These are phyloP conservation scores for Epithemia pelagica DNA, from an alignment of 108 stramenopile genomes.

Conservation along the genomic window DNA sequence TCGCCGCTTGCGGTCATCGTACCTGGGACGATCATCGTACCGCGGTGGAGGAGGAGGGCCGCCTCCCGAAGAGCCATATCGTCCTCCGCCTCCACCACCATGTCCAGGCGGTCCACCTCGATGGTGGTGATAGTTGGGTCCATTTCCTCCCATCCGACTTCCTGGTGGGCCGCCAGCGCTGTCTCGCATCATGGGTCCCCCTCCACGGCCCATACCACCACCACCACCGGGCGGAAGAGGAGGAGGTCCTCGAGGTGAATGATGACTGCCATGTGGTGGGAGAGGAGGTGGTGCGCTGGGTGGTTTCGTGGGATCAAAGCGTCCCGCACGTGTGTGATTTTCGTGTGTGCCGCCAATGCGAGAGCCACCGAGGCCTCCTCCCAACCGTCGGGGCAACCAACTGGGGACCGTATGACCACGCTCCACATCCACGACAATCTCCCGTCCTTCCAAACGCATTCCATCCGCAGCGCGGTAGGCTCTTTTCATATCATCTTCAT, in stretches of 20 bases:
- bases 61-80: slow-evolving; percentile 17
- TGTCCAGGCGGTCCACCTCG: slow-evolving; percentile 39
- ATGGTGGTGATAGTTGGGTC: too few species aligned
- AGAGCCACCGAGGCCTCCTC: slow-evolving; percentile 87
- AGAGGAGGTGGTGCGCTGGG: slow-evolving; percentile 5
- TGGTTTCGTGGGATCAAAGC: slow-evolving; percentile 62
- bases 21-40: background rate
- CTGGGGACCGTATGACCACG: slow-evolving; percentile 94
- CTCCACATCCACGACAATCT: slow-evolving; percentile 93
- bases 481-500: slow-evolving; percentile 82
- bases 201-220: slow-evolving; percentile 25
- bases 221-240: slow-evolving; percentile 9
- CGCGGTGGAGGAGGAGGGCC: slow-evolving; percentile 2
- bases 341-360: slow-evolving; percentile 62
- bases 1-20: slow-evolving; percentile 17
- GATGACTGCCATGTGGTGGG: background rate
- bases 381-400: slow-evolving; percentile 85
- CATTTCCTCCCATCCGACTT: slow-evolving; percentile 22
- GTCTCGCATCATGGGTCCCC: slow-evolving; percentile 9
- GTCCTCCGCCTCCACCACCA: slow-evolving; percentile 23
- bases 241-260: slow-evolving; percentile 19
- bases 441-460: slow-evolving; percentile 84
- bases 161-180: slow-evolving; percentile 16
- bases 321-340: slow-evolving; percentile 50
- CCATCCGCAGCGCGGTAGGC: slow-evolving; percentile 90